A percentile compares a stretch with the other conserved stretches of the same genome.
These are phyloP conservation scores for Dothideomycetidae sp. DNA, from an alignment of 2,329 filamentous ascomycete species.

Conservation along the genomic window DNA sequence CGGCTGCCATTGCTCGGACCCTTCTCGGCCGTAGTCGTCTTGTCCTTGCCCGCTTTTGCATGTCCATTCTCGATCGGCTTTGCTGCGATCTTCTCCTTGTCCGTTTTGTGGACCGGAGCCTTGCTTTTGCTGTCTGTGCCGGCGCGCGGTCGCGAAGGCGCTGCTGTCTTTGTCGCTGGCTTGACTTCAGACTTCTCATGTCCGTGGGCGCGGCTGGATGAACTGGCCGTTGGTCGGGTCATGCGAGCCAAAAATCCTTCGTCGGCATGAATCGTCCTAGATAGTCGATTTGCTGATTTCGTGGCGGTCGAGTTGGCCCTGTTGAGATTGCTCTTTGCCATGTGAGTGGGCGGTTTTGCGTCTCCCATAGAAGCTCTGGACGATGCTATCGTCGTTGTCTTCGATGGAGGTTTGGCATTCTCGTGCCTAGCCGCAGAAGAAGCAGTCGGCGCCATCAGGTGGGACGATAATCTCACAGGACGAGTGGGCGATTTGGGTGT, in stretches of 20 bases:
- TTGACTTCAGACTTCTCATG: conserved; percentile 42
- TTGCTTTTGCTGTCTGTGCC: conserved; percentile 3
- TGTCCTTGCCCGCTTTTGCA: neutral
- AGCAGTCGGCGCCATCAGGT: conserved; percentile 55
- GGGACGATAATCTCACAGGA: conserved; percentile 50
- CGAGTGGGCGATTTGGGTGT: conserved; percentile 58
- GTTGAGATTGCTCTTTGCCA: conserved; percentile 1
- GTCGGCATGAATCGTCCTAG: conserved; percentile 43
- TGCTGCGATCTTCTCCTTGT: neutral
- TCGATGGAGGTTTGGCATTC: conserved; percentile 11
- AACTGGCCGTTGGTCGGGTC: conserved; percentile 62
- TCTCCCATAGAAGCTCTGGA: conserved; percentile 5
- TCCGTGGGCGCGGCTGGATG: conserved; percentile 44
- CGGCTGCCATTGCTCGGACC: neutral
- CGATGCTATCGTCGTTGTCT: conserved; percentile 16
- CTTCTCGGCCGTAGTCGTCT: neutral
- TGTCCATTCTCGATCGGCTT: conserved; percentile 5
- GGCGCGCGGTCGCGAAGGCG: conserved; percentile 8
- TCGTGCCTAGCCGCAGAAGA: conserved; percentile 51
- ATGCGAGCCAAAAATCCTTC: conserved; percentile 65
- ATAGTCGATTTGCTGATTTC: conserved; percentile 20
- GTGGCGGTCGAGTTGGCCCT: conserved; percentile 17
- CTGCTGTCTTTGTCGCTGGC: conserved; percentile 12
- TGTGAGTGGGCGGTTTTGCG: conserved; percentile 3
- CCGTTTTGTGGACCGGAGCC: neutral